Base-by-base conservation (phyloP, 2,329 filamentous ascomycete species). In the Dichotomopilus funicola region DNA sequence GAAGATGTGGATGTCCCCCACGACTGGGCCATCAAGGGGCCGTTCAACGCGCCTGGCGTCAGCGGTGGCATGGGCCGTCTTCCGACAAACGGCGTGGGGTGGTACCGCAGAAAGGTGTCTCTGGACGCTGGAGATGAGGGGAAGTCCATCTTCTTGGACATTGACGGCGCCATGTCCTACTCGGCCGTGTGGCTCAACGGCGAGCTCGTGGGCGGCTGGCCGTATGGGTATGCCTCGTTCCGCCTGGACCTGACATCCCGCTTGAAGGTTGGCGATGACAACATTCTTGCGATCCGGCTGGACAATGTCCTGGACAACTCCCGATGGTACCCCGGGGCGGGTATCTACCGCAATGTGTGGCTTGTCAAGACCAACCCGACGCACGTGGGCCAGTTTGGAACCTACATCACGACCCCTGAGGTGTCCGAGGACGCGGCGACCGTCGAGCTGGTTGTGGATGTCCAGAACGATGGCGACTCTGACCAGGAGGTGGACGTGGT, bases 301-400 rank as follows among this genome's bases (percentile, higher is more conserved):
- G 77, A 81, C 48, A 79, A 81, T 57, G 68, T 73, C 0, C 41
- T 72, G 0, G 70, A 77, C 12, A 75, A 71, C 1, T 76, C 78
- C 2, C 72, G 78, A 2, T 81, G 77, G 76, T 81, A 81, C 57
- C 78, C 78, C 4, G 78, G 78, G 11, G 78, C 69, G 10, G 78
- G 78, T 1, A 67, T 81, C 11, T 81, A 81, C 61, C 73, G 78
- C 1, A 79, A 79, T 55, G 69, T 81, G 4, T 82, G 78, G 78
- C 70, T 82, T 12, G 72, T 74, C 38, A 79, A 75, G 55, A 73
- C 74, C 9, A 65, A 73, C 38, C 63, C 71, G 1, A 67, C 71
- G 0, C 78, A 80, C 56, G 72, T 82, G 3, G 73, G 65, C 7
- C 75, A 81, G 45, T 77, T 68, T 47, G 79, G 78, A 3, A 80